phyloP scores from a whole-genome alignment of 768 basidiomycete species.

The Tremella fuciformis region DNA sequence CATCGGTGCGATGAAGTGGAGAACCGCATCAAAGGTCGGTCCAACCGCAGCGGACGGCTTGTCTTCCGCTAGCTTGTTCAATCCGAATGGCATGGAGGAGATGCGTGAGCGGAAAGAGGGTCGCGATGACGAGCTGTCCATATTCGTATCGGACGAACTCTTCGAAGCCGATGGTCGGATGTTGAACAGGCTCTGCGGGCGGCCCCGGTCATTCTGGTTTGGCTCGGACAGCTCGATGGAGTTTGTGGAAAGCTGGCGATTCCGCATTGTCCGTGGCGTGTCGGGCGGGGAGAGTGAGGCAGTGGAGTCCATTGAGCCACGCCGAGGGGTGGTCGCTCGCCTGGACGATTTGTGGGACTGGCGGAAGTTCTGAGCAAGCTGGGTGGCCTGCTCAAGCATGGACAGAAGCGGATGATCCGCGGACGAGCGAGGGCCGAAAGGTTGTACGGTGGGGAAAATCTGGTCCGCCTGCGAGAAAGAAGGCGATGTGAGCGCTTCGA shows the following conservation, averaged over 20 bases:
- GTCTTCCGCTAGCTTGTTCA: slow-evolving; percentile 6
- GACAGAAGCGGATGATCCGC: slow-evolving; percentile 12
- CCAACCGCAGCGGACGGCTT: not conserved
- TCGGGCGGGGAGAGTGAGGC: not conserved
- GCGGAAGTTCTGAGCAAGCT: slow-evolving; percentile 8
- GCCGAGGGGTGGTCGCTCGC: not conserved
- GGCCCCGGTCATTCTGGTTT: not conserved
- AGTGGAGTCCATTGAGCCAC: slow-evolving; percentile 10
- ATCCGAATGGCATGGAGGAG: slow-evolving; percentile 15
- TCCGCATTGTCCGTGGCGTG: slow-evolving; percentile 6
- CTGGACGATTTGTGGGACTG: not conserved
- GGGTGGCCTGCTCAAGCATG: slow-evolving; percentile 23
- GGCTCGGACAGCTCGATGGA: not conserved
- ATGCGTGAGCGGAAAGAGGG: slow-evolving; percentile 1
- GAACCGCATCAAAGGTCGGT: slow-evolving; percentile 30
- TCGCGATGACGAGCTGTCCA: not conserved
- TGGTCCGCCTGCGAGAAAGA: slow-evolving; percentile 9
- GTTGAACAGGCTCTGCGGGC: slow-evolving; percentile 1
- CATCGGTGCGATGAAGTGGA: slow-evolving; percentile 32
- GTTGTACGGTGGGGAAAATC: slow-evolving; percentile 30
- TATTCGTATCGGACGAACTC: not conserved
- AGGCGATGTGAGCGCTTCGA: slow-evolving; percentile 25
- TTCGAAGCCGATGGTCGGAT: not conserved
- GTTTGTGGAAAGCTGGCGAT: not conserved
- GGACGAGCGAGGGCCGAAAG: slow-evolving; percentile 12